Evolutionary conservation across 345 rosid genomes (phyloP), one percentile per base, ranked within the genome.

Genomic region (Rhizophora mangle): DNA sequence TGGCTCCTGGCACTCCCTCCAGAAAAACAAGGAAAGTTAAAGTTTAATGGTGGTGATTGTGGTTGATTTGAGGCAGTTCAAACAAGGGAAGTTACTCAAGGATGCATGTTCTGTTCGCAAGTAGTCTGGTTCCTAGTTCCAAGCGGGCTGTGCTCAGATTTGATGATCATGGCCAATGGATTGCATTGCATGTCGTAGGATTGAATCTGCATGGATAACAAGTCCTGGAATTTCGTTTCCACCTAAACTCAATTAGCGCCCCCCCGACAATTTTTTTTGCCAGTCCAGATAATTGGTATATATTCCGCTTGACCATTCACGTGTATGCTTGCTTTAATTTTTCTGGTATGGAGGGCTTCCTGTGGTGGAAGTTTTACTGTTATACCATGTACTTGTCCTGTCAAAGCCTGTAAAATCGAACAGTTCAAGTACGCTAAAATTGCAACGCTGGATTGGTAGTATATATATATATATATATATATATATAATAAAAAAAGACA

Each of bases 1-100:
- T 70, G 47, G 73, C 82, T 18, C 92, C 90, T 3, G 74, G 64
- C 51, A 83, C 90, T 65, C 93, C 93, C 67, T 87, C 89, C 36
- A 78, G 85, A 76, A 62, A 80, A 68, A 81, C 75, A 81, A 80
- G 74, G 69, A 80, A 76, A 56, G 74, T 76, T 60, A 80, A 81
- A 71, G 85, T 68, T 49, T 10, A 57, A 24, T 36, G 67, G 69
- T 47, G 62, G 19, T 55, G 60, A 16, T 5, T 11, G 60, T 43
- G 47, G 47, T 43, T 16, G 47, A 10, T 43, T 43, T 2, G 16
- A 55, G 30, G 16, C 11, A 55, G 16, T 6, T 3, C 60, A 22
- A 10, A 22, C 60, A 1, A 55, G 18, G 22, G 3, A 55, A 20
- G 2, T 8, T 30, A 24, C 22, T 19, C 34, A 16, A 15, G 51